Conservation (phyloP, 495 filamentous ascomycete species). For the Penicillium pulvis region DNA sequence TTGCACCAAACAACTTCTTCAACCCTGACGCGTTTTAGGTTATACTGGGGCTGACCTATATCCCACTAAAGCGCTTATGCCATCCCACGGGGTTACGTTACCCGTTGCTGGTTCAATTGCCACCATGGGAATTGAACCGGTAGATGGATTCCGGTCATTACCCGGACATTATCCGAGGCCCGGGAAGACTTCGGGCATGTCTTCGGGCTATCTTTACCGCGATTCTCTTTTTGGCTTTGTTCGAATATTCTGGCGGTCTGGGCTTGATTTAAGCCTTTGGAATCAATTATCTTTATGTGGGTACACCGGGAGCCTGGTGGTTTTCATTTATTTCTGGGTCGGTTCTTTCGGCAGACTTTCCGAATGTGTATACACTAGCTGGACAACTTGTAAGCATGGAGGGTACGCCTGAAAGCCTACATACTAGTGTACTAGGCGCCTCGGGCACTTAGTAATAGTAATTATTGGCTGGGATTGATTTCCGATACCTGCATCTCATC, state of each 20-base stretch:
- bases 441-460: neutral
- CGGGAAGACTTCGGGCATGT: neutral
- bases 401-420: neutral
- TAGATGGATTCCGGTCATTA: neutral
- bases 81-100: neutral
- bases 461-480: neutral
- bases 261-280: neutral
- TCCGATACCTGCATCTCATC: neutral
- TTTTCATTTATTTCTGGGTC: neutral
- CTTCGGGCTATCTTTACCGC: neutral
- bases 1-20: neutral
- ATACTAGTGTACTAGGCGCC: neutral
- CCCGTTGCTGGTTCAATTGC: neutral
- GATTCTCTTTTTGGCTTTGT: neutral
- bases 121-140: neutral
- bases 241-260: neutral
- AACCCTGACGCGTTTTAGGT: neutral
- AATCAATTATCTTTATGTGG: neutral
- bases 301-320: neutral
- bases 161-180: neutral
- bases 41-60: slow-evolving; percentile 1
- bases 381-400: neutral
- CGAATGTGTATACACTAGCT: neutral
- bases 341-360: neutral
- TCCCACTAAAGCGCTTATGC: slow-evolving; percentile 1